Conservation (phyloP, 2,329 filamentous ascomycete species). For the Tolypocladium ophioglossoides region DNA sequence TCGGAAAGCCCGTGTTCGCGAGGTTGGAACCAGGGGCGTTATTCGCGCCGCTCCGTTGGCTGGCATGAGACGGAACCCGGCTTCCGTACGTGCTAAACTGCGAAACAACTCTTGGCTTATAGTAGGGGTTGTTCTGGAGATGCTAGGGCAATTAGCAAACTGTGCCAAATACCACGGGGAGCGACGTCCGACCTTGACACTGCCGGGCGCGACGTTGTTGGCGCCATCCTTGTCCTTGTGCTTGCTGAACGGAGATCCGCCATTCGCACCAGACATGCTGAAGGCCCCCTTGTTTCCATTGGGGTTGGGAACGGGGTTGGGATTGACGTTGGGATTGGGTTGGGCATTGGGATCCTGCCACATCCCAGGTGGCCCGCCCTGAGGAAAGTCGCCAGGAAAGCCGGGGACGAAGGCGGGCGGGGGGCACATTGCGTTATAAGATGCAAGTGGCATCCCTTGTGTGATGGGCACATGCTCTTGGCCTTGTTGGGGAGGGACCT, state of each 20-base stretch:
- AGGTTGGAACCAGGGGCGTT: slow-evolving; percentile 1
- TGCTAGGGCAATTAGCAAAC: background rate
- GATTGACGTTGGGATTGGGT: background rate
- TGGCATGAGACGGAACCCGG: slow-evolving; percentile 1
- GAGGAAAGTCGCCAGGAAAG: slow-evolving; percentile 3
- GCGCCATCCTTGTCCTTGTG: slow-evolving; percentile 11
- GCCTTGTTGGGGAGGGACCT: slow-evolving; percentile 1
- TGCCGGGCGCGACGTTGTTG: slow-evolving; percentile 19
- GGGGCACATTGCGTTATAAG: slow-evolving; percentile 11
- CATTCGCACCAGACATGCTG: slow-evolving; percentile 3
- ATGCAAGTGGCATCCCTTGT: slow-evolving; percentile 14
- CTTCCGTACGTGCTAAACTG: slow-evolving; percentile 10
- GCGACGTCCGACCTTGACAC: background rate
- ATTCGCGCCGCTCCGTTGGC: background rate
- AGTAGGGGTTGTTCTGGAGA: slow-evolving; percentile 16
- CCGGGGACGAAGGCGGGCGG: slow-evolving; percentile 10
- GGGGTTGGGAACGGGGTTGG: background rate
- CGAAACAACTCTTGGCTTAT: slow-evolving; percentile 9
- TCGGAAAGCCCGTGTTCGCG: background rate
- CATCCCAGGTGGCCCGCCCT: background rate
- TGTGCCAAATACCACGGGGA: background rate
- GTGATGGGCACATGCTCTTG: slow-evolving; percentile 19
- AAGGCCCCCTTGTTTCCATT: slow-evolving; percentile 7
- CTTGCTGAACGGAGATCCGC: slow-evolving; percentile 8
- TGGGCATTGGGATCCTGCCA: background rate